These are phyloP conservation scores for Colletotrichum tabaci DNA, from an alignment of 2,329 filamentous ascomycete genomes.

Conservation along the genomic window DNA sequence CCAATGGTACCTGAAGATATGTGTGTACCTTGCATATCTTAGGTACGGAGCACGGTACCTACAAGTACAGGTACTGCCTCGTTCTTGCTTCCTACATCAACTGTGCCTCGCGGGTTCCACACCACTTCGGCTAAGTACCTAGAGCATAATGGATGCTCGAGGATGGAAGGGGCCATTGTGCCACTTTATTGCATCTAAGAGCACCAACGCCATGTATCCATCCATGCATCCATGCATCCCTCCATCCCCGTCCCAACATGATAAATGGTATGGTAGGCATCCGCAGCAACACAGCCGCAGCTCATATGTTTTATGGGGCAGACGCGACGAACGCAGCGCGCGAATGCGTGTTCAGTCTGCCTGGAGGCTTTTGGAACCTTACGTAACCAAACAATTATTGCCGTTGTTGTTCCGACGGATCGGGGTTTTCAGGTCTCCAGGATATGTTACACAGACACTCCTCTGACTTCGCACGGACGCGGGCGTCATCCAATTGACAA, in stretches of 20 bases:
- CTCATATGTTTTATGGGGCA: too few relatives aligned
- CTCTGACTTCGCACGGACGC: not conserved
- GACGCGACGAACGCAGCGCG: too few relatives aligned
- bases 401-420: not conserved
- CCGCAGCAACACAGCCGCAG: not conserved
- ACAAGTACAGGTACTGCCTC: not conserved
- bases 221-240: not conserved
- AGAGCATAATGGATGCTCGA: constrained; percentile 10
- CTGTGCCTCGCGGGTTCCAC: not conserved
- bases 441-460: not conserved
- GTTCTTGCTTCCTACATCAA: not conserved
- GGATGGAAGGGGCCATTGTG: constrained; percentile 7
- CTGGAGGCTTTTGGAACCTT: too few relatives aligned
- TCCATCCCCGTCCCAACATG: not conserved
- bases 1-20: not conserved
- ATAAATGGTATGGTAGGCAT: not conserved
- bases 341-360: too few relatives aligned
- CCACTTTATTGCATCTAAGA: not conserved
- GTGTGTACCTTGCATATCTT: constrained; percentile 18
- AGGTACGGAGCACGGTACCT: too few relatives aligned
- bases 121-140: constrained; percentile 7
- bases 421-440: not conserved
- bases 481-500: not conserved
- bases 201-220: not conserved
- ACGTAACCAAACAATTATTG: too few relatives aligned